phyloP scores from a whole-genome alignment of 1,284 basidiomycete genomes.

The Puccinia coronata region DNA sequence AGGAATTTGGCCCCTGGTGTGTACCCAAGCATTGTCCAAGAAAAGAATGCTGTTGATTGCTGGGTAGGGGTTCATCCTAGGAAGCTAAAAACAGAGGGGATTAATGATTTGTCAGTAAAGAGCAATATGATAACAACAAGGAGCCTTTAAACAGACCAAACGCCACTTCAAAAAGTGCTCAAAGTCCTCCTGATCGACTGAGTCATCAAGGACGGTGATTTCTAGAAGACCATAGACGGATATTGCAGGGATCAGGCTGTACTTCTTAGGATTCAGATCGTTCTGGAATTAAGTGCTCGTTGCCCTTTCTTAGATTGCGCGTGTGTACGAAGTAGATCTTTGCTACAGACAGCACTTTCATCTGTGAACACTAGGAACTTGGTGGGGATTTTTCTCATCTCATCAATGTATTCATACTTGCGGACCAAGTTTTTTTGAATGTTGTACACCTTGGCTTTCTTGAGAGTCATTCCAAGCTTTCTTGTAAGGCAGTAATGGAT shows the following conservation, averaged over 20 bases:
- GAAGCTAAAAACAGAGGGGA: background rate
- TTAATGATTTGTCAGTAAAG: too few relatives aligned
- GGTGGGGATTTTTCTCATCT: background rate
- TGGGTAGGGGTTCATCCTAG: background rate
- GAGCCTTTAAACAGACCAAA: background rate
- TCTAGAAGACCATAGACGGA: background rate
- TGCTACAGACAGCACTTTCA: background rate
- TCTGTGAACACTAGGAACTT: background rate
- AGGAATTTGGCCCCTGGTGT: background rate
- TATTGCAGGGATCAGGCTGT: background rate
- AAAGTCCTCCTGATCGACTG: background rate
- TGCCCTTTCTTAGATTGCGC: background rate
- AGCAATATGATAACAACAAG: background rate
- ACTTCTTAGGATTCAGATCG: background rate
- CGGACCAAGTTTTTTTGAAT: background rate
- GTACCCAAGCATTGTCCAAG: background rate
- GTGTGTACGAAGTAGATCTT: background rate
- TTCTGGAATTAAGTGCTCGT: background rate
- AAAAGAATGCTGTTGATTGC: background rate
- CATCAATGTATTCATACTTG: background rate
- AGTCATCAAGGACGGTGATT: background rate
- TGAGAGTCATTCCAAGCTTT: background rate
- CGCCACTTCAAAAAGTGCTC: constrained; percentile 19
- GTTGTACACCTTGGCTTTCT: background rate
- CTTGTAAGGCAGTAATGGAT: background rate